Base-by-base conservation (phyloP, 106 monocot species). In the Dioscorea dumetorum region DNA sequence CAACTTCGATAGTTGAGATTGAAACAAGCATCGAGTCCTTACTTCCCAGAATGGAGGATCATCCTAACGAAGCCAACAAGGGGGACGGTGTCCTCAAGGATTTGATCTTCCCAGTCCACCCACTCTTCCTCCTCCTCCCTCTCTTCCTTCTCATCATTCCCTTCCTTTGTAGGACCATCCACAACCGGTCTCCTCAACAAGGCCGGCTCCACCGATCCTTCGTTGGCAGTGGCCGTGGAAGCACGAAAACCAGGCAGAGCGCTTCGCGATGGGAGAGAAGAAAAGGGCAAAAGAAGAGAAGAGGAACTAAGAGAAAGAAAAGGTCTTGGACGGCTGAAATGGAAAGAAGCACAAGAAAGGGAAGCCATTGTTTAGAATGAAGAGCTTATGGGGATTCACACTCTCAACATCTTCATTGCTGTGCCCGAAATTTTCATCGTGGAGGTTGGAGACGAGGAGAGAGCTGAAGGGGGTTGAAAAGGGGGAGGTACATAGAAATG, bases 1-100 rank as follows among this genome's bases (percentile, higher is more conserved):
- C 9, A 10, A 41, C 10, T 41, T 6, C 10, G 5, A 41, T 41
- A 41, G 41, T 8, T 41, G 8, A 35, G 22, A 31, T 50, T 14
- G 7, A 15, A 4, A 63, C 1, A 15, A 4, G 57, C 1, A 48
- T 33, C 57, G 32, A 58, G 7, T 24, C 59, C 94, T 61, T 80
- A 91, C 91, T 92, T 90, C 50, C 92, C 97, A 54, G 97, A 92
- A 72, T 97, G 97, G 64, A 97, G 92, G 65, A 97, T 84, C 97
- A 87, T 97, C 72, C 97, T 78, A 16, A 92, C 97, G 49, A 97
- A 85, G 11, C 92, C 89, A 23, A 90, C 97, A 3, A 97, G 89
- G 6, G 97, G 97, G 49, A 92, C 97, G 16, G 97, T 97, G 24
- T 97, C 97, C 80, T 86, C 79, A 59, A 97, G 61, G 49, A 97